phyloP scores from a whole-genome alignment of 1,284 basidiomycete genomes.

The Schizophyllum amplum region DNA sequence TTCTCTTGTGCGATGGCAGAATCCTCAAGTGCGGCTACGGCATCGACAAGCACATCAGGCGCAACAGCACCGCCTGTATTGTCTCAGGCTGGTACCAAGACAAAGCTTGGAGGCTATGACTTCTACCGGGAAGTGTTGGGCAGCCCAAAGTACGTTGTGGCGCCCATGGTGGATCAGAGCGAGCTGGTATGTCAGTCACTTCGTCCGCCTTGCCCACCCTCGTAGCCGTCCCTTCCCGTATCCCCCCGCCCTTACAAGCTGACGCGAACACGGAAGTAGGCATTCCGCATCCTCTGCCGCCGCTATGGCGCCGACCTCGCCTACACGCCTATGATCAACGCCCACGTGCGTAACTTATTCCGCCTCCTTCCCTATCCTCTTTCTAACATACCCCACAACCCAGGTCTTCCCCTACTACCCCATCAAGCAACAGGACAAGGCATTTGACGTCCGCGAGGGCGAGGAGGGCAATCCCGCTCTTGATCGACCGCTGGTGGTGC shows the following conservation, averaged over 20 bases:
- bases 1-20: not conserved
- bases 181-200: conserved; percentile 63
- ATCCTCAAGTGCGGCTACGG: not conserved
- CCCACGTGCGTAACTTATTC: conserved; percentile 48
- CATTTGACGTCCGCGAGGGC: conserved; percentile 62
- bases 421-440: conserved; percentile 41
- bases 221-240: no score
- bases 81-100: not conserved
- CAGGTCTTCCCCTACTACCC: conserved; percentile 23
- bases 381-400: not conserved
- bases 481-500: conserved; percentile 86
- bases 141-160: conserved; percentile 83
- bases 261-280: conserved; percentile 33
- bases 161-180: conserved; percentile 97
- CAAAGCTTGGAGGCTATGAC: conserved; percentile 72
- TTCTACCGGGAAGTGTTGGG: conserved; percentile 75
- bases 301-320: conserved; percentile 79
- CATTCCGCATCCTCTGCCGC: conserved; percentile 87
- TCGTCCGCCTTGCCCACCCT: not conserved
- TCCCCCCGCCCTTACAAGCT: not conserved
- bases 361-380: not conserved
- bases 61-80: no score
- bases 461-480: conserved; percentile 55
- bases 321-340: conserved; percentile 98
- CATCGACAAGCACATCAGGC: not conserved